Evolutionary conservation across 2,329 filamentous ascomycete genomes (phyloP).

Genomic region (Cladophialophora psammophila): DNA sequence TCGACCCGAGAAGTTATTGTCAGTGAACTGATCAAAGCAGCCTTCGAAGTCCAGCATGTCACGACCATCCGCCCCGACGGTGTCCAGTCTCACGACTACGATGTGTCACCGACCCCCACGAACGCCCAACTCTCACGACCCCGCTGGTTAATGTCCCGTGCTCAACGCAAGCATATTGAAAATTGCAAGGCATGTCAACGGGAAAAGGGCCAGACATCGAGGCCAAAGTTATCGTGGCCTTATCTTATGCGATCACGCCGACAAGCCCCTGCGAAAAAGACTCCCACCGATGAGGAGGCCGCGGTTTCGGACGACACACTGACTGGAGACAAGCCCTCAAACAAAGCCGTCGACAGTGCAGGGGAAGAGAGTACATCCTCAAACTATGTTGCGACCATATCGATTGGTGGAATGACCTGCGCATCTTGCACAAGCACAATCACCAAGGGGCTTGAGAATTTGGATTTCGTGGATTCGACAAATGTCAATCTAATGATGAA

Average conservation of each 20-base stretch:
- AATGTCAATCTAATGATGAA: slow-evolving; percentile 72
- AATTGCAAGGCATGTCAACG: slow-evolving; percentile 60
- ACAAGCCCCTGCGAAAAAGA: slow-evolving; percentile 1
- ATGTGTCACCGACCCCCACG: slow-evolving; percentile 40
- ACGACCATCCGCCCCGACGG: slow-evolving; percentile 49
- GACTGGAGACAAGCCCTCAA: slow-evolving; percentile 18
- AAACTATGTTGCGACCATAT: slow-evolving; percentile 42
- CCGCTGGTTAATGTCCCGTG: slow-evolving; percentile 36
- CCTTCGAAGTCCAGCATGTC: slow-evolving; percentile 57
- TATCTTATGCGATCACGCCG: slow-evolving; percentile 27
- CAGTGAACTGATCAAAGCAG: slow-evolving; percentile 51
- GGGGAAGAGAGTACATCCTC: slow-evolving; percentile 8
- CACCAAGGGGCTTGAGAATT: slow-evolving; percentile 64
- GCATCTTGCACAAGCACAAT: slow-evolving; percentile 72
- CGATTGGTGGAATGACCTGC: slow-evolving; percentile 77
- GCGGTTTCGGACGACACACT: slow-evolving; percentile 26
- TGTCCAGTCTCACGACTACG: slow-evolving; percentile 45
- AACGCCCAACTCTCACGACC: slow-evolving; percentile 22
- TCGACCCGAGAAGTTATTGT: slow-evolving; percentile 47
- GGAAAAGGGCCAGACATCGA: slow-evolving; percentile 45
- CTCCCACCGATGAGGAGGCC: slow-evolving; percentile 17
- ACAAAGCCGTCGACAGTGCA: slow-evolving; percentile 28
- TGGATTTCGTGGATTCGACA: slow-evolving; percentile 65
- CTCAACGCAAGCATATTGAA: slow-evolving; percentile 52
- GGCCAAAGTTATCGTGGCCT: slow-evolving; percentile 32